Conservation (phyloP, 768 basidiomycete species). For the Lentinula raphanica region DNA sequence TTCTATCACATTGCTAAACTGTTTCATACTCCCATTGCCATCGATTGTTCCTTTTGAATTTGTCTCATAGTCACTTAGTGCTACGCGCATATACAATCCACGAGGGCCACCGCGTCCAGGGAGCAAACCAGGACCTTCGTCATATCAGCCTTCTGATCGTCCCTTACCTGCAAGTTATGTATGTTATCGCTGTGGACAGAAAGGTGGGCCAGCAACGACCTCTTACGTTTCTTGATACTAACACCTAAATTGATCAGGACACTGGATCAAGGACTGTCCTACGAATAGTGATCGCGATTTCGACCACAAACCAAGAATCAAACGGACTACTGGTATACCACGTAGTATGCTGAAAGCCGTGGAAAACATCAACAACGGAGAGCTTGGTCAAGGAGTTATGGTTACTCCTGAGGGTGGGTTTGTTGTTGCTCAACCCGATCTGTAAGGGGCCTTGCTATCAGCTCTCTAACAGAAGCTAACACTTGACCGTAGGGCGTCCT, state of each 20-base stretch:
- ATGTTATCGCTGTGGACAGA: conserved; percentile 97
- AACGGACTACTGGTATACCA: conserved; percentile 97
- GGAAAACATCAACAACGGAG: conserved; percentile 71
- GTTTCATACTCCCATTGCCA: no score
- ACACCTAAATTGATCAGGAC: conserved; percentile 52
- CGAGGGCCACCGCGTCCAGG: conserved; percentile 61
- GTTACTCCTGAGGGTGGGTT: conserved; percentile 98
- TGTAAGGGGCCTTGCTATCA: conserved; percentile 57
- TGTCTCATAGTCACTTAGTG: conserved; percentile 46
- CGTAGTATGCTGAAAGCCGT: conserved; percentile 96
- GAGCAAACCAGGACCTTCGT: conserved; percentile 51
- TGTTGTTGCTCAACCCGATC: conserved; percentile 94
- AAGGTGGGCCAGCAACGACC: conserved; percentile 53
- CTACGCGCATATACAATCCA: conserved; percentile 61
- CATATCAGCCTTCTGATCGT: conserved; percentile 55
- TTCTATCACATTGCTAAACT: no score
- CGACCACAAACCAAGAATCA: conserved; percentile 91
- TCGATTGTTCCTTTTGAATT: conserved; percentile 26
- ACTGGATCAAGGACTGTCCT: conserved; percentile 99
- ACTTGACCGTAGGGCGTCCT: conserved; percentile 61
- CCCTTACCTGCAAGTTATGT: conserved; percentile 94
- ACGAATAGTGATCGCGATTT: conserved; percentile 95
- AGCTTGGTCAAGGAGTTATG: conserved; percentile 86
- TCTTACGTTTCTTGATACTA: neutral
- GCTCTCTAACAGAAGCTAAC: neutral